phyloP scores from a whole-genome alignment of 2,329 filamentous ascomycete species.

The Ophiocordyceps sinensis region DNA sequence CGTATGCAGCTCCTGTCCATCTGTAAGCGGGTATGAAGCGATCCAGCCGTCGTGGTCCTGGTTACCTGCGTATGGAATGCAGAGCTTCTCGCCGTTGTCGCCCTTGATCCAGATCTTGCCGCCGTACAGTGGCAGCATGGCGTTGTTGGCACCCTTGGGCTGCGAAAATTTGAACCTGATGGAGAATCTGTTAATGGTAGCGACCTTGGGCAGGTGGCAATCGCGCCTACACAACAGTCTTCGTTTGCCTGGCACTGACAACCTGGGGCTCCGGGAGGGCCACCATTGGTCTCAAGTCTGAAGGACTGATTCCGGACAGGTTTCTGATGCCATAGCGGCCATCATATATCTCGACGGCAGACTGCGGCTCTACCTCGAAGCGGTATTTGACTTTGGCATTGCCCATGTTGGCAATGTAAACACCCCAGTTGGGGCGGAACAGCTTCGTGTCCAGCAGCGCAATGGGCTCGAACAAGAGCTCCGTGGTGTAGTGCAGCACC shows the following conservation, averaged over 20 bases:
- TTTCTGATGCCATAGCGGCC: constrained; percentile 13
- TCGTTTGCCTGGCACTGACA: constrained; percentile 14
- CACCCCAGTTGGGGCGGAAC: constrained; percentile 19
- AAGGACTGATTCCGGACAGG: constrained; percentile 13
- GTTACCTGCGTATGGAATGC: constrained; percentile 24
- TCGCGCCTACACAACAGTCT: constrained; percentile 11
- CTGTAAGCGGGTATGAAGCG: not conserved
- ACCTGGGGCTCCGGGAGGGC: constrained; percentile 12
- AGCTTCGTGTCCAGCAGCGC: constrained; percentile 33
- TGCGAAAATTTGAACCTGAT: constrained; percentile 14
- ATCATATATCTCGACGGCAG: constrained; percentile 21
- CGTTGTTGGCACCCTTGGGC: constrained; percentile 14
- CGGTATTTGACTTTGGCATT: constrained; percentile 23
- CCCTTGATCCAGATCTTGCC: constrained; percentile 27
- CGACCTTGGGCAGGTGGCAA: no score
- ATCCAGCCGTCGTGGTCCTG: constrained; percentile 3
- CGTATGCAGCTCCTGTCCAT: constrained; percentile 19
- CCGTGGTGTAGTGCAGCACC: constrained; percentile 21
- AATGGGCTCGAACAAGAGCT: constrained; percentile 26
- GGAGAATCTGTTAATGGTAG: not conserved
- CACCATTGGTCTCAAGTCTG: constrained; percentile 13
- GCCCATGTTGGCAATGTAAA: constrained; percentile 29
- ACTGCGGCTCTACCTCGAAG: constrained; percentile 24
- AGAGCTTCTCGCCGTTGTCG: constrained; percentile 24
- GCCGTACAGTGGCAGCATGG: constrained; percentile 26